A percentile compares a stretch with the other conserved stretches of the same genome.
These are phyloP conservation scores for Actinomortierella ambigua DNA, from an alignment of 371 early-diverging fungal species.

Conservation along the genomic window DNA sequence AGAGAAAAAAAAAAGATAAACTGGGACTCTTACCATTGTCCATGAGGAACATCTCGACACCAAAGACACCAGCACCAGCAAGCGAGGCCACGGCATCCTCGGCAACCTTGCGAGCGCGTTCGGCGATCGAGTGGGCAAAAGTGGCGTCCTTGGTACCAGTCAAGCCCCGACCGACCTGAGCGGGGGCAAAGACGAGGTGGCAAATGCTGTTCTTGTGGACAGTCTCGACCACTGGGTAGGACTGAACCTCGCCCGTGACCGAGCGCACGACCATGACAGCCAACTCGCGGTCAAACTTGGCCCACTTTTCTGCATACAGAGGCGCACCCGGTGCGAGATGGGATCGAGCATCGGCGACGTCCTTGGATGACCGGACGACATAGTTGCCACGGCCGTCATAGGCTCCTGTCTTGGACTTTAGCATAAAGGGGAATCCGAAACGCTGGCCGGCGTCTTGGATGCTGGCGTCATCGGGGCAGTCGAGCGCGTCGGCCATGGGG, in stretches of 20 bases:
- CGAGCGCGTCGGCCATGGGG: conserved; percentile 76
- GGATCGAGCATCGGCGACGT: conserved; percentile 64
- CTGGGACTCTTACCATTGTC: conserved; percentile 62
- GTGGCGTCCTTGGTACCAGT: conserved; percentile 34
- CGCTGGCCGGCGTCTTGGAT: conserved; percentile 56
- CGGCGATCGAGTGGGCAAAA: conserved; percentile 51
- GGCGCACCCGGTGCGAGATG: conserved; percentile 56
- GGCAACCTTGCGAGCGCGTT: conserved; percentile 79
- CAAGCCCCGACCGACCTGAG: conserved; percentile 79
- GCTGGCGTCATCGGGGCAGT: conserved; percentile 55
- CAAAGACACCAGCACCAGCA: conserved; percentile 92
- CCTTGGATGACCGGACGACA: conserved; percentile 70
- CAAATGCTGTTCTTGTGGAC: conserved; percentile 95
- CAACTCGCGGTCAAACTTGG: conserved; percentile 89
- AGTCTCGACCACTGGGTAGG: conserved; percentile 95
- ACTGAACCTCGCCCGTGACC: conserved; percentile 74
- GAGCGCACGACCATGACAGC: conserved; percentile 96
- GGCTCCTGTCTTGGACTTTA: conserved; percentile 92
- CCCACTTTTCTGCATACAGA: conserved; percentile 93
- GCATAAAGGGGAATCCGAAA: conserved; percentile 93
- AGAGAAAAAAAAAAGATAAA: conserved; percentile 2
- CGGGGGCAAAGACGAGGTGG: conserved; percentile 94
- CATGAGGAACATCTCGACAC: conserved; percentile 95
- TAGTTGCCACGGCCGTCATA: conserved; percentile 96
- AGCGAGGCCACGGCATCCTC: conserved; percentile 81